Conservation (phyloP, 306 rosid genomes). For the Quillaja saponaria region DNA sequence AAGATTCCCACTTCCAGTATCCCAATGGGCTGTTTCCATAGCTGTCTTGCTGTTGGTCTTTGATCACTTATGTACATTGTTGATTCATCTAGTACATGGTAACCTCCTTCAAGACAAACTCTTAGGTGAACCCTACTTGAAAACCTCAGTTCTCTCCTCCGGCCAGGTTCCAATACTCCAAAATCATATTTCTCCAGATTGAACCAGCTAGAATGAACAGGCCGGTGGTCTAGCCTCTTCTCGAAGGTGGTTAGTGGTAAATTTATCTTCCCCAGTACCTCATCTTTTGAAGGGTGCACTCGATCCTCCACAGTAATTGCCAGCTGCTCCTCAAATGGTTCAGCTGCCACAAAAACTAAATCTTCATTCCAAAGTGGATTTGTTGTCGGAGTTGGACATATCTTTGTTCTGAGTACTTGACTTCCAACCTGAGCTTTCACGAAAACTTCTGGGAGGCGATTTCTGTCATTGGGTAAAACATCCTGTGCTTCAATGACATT, state of each 20-base stretch:
- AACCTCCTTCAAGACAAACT: constrained; percentile 82
- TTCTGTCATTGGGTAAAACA: constrained; percentile 55
- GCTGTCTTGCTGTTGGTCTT: constrained; percentile 72
- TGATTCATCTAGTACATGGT: constrained; percentile 81
- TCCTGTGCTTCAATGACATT: constrained; percentile 86
- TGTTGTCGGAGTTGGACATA: constrained; percentile 50
- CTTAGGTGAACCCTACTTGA: constrained; percentile 58
- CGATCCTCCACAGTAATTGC: constrained; percentile 59
- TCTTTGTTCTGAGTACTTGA: constrained; percentile 67
- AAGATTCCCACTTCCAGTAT: constrained; percentile 86
- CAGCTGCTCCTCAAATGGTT: constrained; percentile 80
- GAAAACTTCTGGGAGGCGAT: constrained; percentile 63
- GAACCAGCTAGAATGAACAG: constrained; percentile 66
- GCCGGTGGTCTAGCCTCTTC: constrained; percentile 67
- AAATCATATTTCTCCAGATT: constrained; percentile 70
- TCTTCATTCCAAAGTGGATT: constrained; percentile 81
- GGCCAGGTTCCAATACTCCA: constrained; percentile 69
- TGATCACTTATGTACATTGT: constrained; percentile 79
- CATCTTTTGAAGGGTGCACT: constrained; percentile 55
- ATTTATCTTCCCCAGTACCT: constrained; percentile 43
- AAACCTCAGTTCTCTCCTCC: constrained; percentile 63
- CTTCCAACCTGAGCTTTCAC: constrained; percentile 73
- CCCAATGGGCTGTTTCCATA: constrained; percentile 85
- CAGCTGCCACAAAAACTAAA: constrained; percentile 76
- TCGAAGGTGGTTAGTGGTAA: constrained; percentile 54